Percentiles rank a stretch among this genome's conserved stretches.
phyloP scores from a whole-genome alignment of 1,139 yeast species.

The Pneumocystis oryctolagi region DNA sequence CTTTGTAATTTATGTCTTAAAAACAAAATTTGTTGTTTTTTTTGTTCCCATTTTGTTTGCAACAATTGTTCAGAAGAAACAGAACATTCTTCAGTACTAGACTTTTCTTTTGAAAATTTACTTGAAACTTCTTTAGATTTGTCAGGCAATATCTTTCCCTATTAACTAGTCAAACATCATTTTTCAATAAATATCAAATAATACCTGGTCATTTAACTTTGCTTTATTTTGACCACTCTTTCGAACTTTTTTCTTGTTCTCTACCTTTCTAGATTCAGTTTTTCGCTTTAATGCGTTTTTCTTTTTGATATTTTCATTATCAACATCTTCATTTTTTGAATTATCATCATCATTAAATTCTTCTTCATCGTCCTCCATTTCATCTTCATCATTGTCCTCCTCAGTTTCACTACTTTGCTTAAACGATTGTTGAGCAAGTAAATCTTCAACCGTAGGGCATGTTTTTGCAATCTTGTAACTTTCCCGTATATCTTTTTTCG shows the following conservation, averaged over 20 bases:
- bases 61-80: background rate
- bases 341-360: conserved; percentile 1
- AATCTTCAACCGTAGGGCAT: background rate
- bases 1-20: conserved; percentile 11
- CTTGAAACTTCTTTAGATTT: background rate
- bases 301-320: background rate
- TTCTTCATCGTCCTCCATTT: conserved; percentile 2
- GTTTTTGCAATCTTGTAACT: background rate
- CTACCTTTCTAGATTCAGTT: background rate
- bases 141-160: background rate
- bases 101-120: background rate
- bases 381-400: conserved; percentile 1
- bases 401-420: background rate
- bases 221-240: background rate
- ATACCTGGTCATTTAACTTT: conserved; percentile 3
- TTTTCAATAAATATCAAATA: background rate
- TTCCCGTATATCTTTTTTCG: background rate
- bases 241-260: background rate
- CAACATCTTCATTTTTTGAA: background rate
- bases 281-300: background rate
- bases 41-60: conserved; percentile 3
- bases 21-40: conserved; percentile 6
- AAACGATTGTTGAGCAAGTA: background rate
- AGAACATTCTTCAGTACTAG: conserved; percentile 1
- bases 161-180: background rate